A percentile compares a stretch with the other conserved stretches of the same genome.
Conservation (phyloP, 352 stramenopile species). For the Lagenidium sp. region DNA sequence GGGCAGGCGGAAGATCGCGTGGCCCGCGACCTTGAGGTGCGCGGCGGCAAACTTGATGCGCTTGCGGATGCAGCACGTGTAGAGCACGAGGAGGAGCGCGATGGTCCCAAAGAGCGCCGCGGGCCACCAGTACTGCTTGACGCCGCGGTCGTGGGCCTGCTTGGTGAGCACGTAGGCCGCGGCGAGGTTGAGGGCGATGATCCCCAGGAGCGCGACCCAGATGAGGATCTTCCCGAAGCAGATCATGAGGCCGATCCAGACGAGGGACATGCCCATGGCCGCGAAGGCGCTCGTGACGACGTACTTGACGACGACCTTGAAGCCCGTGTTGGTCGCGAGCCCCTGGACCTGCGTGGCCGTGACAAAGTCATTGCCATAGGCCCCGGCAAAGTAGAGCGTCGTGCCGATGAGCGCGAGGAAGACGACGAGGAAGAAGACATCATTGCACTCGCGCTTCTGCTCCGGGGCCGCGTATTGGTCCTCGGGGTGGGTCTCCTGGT, state of each 20-base stretch:
- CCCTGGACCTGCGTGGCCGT: constrained; percentile 18
- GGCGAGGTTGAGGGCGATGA: constrained; percentile 41
- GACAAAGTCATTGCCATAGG: constrained; percentile 18
- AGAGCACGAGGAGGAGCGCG: constrained; percentile 33
- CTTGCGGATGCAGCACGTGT: constrained; percentile 61
- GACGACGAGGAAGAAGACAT: constrained; percentile 29
- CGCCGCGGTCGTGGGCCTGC: constrained; percentile 42
- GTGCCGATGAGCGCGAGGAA: constrained; percentile 21
- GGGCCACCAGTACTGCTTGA: constrained; percentile 62
- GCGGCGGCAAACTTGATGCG: constrained; percentile 90
- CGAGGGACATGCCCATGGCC: constrained; percentile 48
- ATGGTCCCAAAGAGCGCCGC: constrained; percentile 21
- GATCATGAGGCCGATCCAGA: constrained; percentile 76
- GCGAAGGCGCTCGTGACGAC: constrained; percentile 38
- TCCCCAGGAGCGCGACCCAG: constrained; percentile 34
- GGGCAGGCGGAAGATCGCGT: constrained; percentile 76
- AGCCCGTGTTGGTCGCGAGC: constrained; percentile 25
- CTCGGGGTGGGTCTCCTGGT: constrained; percentile 3
- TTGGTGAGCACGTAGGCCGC: constrained; percentile 62
- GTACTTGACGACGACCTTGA: constrained; percentile 50
- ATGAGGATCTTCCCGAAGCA: constrained; percentile 30
- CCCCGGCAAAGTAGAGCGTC: constrained; percentile 22
- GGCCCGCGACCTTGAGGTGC: constrained; percentile 85
- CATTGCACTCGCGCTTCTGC: constrained; percentile 18
- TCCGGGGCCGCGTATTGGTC: constrained; percentile 10